Base-by-base conservation (phyloP, 768 basidiomycete genomes). In the Suillus cothurnatus region DNA sequence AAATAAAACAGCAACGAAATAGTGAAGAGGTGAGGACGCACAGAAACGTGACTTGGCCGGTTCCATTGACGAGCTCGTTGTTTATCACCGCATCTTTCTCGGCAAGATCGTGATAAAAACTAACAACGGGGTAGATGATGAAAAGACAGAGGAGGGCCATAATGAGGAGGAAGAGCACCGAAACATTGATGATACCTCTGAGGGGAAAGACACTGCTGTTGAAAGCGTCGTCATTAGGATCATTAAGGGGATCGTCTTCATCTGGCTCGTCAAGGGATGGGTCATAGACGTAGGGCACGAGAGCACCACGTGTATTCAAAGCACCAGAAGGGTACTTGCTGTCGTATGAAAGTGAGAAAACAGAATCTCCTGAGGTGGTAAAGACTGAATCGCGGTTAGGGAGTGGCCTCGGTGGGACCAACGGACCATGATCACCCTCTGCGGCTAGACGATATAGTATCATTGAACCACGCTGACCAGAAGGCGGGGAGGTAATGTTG, bases 181-280 rank as follows among this genome's bases (percentile, higher is more conserved):
- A 78, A 60, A 97, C 74, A 78, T 97, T 97, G 66, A 85, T 66
- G 4, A 93, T 61, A 3, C 89, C 88, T 39, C 88, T 85, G 61
- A 72, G 69, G 65, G 71, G 76, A 61, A 77, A 74, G 26, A 63
- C 69, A 47, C 66, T 70, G n/a, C 65, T 59, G 55, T 75, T 68
- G 57, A 72, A 65, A 9, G 72, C 61, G 34, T 81, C 71, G 14
- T 74, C 73, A 15, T 80, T 79, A 4, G 83, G 87, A 65, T 91
- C 88, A 71, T 95, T 92, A 41, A 95, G 74, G 26, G 85, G 73
- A 71, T 95, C 94, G 70, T 95, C 94, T 19, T 89, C 89, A 72
- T 92, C 90, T 1, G 80, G 78, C 67, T 81, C 78, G 70, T 92
- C 90, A 21, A 79, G 43, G 4, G 78, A 79, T 0, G 91, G 91